phyloP scores from a whole-genome alignment of 257 asterid genomes.

The Solanum paucissectum region DNA sequence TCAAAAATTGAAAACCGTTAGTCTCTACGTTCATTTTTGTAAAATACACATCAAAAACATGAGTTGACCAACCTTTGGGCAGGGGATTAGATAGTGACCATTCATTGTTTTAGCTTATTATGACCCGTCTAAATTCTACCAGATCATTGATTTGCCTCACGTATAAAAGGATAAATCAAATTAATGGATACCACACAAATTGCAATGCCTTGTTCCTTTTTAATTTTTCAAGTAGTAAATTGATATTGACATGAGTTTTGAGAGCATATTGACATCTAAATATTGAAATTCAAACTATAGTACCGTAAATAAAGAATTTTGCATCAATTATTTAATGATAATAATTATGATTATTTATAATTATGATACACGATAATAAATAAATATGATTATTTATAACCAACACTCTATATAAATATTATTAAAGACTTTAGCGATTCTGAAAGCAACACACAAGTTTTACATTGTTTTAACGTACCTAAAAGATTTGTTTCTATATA shows the following conservation, averaged over 20 bases:
- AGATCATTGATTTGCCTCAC: neutral
- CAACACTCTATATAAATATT: neutral
- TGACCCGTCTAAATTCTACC: neutral
- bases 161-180: too few relatives aligned
- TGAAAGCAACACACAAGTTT: too few relatives aligned
- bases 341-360: too few relatives aligned
- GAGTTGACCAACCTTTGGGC: neutral
- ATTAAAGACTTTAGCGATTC: fast-evolving
- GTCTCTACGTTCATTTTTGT: neutral
- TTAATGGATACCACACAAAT: too few relatives aligned
- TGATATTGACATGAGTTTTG: neutral
- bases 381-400: too few relatives aligned
- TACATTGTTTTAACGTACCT: neutral
- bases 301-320: too few relatives aligned
- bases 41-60: neutral
- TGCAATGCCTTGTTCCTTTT: neutral
- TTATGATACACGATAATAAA: too few relatives aligned
- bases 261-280: neutral
- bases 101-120: too few relatives aligned
- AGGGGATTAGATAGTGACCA: too few relatives aligned
- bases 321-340: fast-evolving
- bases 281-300: too few relatives aligned
- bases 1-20: neutral
- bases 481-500: too few relatives aligned
- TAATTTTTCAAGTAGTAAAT: fast-evolving